Percentiles rank a stretch among this genome's conserved stretches.
Conservation (phyloP, 345 rosid genomes). For the Populus ilicifolia region DNA sequence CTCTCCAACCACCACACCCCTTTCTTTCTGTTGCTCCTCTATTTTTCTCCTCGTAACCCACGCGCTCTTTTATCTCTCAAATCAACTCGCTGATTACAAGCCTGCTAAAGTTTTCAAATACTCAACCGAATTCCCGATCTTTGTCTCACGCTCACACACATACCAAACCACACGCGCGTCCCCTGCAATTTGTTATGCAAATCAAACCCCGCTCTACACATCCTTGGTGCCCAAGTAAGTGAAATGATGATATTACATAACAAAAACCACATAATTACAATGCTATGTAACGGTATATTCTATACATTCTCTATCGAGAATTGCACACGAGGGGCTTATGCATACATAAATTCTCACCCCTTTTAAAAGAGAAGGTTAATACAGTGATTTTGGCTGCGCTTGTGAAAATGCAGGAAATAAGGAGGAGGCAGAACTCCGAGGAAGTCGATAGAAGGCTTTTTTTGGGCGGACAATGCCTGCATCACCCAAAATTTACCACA, state of each 20-base stretch:
- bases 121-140: too few relatives aligned
- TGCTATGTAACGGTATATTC: background rate
- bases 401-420: conserved; percentile 14
- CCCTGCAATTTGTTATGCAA: background rate
- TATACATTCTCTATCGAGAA: background rate
- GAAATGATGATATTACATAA: too few relatives aligned
- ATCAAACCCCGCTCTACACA: background rate
- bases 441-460: conserved; percentile 16
- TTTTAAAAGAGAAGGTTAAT: too few relatives aligned
- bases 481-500: background rate
- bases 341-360: background rate
- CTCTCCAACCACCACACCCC: too few relatives aligned
- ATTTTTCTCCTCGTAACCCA: background rate
- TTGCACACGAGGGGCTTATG: background rate
- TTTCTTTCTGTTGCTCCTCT: background rate
- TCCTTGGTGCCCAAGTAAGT: background rate
- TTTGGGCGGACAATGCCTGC: conserved; percentile 19
- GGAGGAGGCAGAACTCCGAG: conserved; percentile 21
- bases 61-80: background rate
- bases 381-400: background rate
- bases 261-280: background rate
- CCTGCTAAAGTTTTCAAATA: too few relatives aligned
- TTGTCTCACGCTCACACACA: too few relatives aligned
- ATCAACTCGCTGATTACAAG: background rate
- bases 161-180: background rate